A percentile compares a stretch with the other conserved stretches of the same genome.
phyloP scores from a whole-genome alignment of 352 stramenopile species.

The Blastocystis sp. region DNA sequence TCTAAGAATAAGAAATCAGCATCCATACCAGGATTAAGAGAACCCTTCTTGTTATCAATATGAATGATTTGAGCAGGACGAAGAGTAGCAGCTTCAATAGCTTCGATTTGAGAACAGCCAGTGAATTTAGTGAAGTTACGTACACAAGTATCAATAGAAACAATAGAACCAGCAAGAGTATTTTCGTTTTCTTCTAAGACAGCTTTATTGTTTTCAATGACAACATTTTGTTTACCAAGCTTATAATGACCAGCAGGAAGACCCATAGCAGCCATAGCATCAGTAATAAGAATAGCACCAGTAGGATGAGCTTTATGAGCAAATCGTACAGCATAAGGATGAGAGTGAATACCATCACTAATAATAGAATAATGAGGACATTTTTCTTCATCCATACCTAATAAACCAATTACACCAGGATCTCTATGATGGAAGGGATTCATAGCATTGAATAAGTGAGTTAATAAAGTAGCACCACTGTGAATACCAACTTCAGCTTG shows the following conservation, averaged over 20 bases:
- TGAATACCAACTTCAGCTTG: conserved; percentile 52
- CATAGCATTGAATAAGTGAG: conserved; percentile 73
- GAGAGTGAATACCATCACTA: conserved; percentile 61
- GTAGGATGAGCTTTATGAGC: conserved; percentile 56
- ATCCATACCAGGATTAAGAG: conserved; percentile 53
- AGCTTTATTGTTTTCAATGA: conserved; percentile 43
- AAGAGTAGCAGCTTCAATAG: conserved; percentile 53
- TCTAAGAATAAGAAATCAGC: conserved; percentile 62
- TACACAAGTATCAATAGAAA: conserved; percentile 59
- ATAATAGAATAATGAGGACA: conserved; percentile 59
- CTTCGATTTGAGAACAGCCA: conserved; percentile 54
- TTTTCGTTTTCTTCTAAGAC: conserved; percentile 50
- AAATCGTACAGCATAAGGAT: conserved; percentile 56
- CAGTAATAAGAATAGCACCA: conserved; percentile 58
- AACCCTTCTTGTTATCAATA: conserved; percentile 50
- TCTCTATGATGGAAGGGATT: conserved; percentile 65
- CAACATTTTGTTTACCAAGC: conserved; percentile 54
- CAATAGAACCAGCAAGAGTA: conserved; percentile 60
- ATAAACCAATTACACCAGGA: conserved; percentile 61
- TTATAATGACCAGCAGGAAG: conserved; percentile 52
- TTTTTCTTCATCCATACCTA: conserved; percentile 45
- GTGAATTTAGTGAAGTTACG: conserved; percentile 58
- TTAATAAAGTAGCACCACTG: conserved; percentile 57
- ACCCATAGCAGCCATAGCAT: conserved; percentile 60
- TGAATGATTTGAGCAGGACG: conserved; percentile 56